Percentiles rank a stretch among this genome's conserved stretches.
These are phyloP conservation scores for Malus hybrid DNA, from an alignment of 331 rosid genomes.

Conservation along the genomic window DNA sequence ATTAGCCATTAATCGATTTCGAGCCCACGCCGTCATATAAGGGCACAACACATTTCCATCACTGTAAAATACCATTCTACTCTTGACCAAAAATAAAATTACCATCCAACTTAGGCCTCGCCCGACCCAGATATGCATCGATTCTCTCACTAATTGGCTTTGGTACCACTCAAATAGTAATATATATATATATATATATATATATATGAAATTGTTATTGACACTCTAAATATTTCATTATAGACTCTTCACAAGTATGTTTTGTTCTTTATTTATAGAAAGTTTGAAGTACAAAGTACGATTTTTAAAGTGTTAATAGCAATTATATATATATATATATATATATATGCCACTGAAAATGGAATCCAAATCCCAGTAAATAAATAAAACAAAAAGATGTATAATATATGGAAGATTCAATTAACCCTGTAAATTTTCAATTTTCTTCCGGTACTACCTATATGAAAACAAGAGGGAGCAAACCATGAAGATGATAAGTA, in stretches of 20 bases:
- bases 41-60: fast-evolving
- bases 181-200: too few relatives aligned
- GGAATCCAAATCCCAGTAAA: neutral
- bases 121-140: neutral
- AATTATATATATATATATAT: neutral
- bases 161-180: neutral
- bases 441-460: neutral
- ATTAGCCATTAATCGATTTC: too few relatives aligned
- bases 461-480: neutral
- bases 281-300: too few relatives aligned
- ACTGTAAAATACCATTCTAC: too few relatives aligned
- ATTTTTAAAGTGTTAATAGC: too few relatives aligned
- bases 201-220: too few relatives aligned
- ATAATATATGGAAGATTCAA: neutral
- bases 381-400: neutral
- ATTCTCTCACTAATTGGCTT: neutral
- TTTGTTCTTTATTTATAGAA: too few relatives aligned
- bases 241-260: too few relatives aligned
- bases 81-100: neutral
- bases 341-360: neutral
- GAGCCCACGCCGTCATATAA: fast-evolving
- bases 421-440: neutral
- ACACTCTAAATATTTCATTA: too few relatives aligned
- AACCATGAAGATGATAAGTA: neutral
- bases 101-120: neutral